These are phyloP conservation scores for Camelina sativa DNA, from an alignment of 345 rosid species.

Conservation along the genomic window DNA sequence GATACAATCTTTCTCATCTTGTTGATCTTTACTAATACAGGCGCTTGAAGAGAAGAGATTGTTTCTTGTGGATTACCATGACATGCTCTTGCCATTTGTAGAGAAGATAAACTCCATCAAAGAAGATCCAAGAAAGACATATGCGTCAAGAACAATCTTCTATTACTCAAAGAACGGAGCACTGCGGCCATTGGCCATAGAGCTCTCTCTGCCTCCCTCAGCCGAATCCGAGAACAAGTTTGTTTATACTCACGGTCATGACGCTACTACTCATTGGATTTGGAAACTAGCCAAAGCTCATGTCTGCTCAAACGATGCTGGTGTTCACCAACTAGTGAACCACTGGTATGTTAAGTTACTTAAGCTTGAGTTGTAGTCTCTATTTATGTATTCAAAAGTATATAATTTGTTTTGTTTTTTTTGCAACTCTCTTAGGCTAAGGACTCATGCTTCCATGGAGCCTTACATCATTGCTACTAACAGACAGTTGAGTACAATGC, in stretches of 20 bases:
- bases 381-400: background rate
- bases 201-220: slow-evolving; percentile 82
- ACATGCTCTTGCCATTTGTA: slow-evolving; percentile 80
- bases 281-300: slow-evolving; percentile 99
- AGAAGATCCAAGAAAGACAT: slow-evolving; percentile 63
- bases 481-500: slow-evolving; percentile 86
- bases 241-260: slow-evolving; percentile 75
- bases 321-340: slow-evolving; percentile 90
- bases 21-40: slow-evolving; percentile 46
- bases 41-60: slow-evolving; percentile 84
- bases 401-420: background rate
- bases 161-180: slow-evolving; percentile 52
- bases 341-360: slow-evolving; percentile 66
- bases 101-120: slow-evolving; percentile 72
- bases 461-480: slow-evolving; percentile 85
- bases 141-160: slow-evolving; percentile 82
- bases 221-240: slow-evolving; percentile 55
- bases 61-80: slow-evolving; percentile 85
- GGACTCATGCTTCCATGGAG: slow-evolving; percentile 95
- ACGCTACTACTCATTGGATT: slow-evolving; percentile 84
- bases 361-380: background rate
- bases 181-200: slow-evolving; percentile 77
- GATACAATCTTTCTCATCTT: background rate
- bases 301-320: slow-evolving; percentile 86
- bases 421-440: slow-evolving; percentile 58